These are phyloP conservation scores for Corylus avellana DNA, from an alignment of 306 rosid species.

Conservation along the genomic window DNA sequence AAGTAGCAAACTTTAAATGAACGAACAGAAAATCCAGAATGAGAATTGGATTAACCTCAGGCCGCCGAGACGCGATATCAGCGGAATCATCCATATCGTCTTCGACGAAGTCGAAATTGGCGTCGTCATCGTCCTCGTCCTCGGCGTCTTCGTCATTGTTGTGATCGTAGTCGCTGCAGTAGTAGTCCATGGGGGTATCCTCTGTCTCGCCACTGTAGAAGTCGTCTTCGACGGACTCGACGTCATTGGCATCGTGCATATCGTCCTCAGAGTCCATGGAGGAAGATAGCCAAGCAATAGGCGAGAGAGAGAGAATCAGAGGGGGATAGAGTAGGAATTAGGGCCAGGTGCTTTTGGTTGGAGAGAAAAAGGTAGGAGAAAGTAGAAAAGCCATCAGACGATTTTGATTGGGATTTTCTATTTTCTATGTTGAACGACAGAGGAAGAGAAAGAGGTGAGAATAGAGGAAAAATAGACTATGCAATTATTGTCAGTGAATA, in stretches of 20 bases:
- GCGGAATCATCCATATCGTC: slow-evolving; percentile 57
- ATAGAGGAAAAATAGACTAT: too few relatives aligned
- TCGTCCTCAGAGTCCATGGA: slow-evolving; percentile 86
- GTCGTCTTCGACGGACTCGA: slow-evolving; percentile 71
- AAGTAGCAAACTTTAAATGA: not conserved
- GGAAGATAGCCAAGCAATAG: not conserved
- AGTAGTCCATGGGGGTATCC: slow-evolving; percentile 51
- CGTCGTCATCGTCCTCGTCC: slow-evolving; percentile 39
- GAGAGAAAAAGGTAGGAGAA: not conserved
- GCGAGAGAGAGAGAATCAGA: not conserved
- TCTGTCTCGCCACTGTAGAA: slow-evolving; percentile 78
- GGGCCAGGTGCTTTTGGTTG: not conserved
- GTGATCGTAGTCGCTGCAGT: slow-evolving; percentile 44
- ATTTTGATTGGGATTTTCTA: too few relatives aligned
- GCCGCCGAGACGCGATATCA: slow-evolving; percentile 55
- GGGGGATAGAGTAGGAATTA: not conserved
- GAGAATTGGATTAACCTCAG: slow-evolving; percentile 54
- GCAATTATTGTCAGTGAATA: too few relatives aligned
- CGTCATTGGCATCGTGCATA: slow-evolving; percentile 82
- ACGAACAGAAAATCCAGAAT: not conserved
- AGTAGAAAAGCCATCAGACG: not conserved
- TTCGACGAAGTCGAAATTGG: slow-evolving; percentile 16
- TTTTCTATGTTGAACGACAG: too few relatives aligned
- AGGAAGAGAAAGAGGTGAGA: too few relatives aligned
- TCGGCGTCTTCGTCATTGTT: slow-evolving; percentile 19